Evolutionary conservation across 2,329 filamentous ascomycete species (phyloP).

Genomic region (Bretziella fagacearum): DNA sequence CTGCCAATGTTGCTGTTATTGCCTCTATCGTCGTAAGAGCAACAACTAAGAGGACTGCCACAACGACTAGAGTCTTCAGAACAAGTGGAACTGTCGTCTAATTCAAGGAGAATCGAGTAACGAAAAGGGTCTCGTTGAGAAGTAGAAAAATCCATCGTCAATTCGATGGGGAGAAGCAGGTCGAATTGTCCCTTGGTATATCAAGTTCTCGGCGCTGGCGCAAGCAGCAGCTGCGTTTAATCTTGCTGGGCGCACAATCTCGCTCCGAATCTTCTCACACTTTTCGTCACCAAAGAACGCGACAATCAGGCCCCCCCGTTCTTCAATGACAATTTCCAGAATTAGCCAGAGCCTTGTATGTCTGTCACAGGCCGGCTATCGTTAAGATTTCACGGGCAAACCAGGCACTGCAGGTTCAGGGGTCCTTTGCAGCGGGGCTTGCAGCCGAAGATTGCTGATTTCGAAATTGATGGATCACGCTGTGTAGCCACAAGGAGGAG

Average conservation of each 20-base stretch:
- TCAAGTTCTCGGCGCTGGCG: constrained; percentile 3
- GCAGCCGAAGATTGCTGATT: too few species aligned
- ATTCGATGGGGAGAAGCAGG: constrained; percentile 2
- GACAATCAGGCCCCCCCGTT: constrained; percentile 12
- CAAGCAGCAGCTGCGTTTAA: neutral
- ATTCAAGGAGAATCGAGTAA: constrained; percentile 12
- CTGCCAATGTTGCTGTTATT: constrained; percentile 5
- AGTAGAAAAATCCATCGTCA: constrained; percentile 9
- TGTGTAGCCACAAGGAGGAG: too few species aligned
- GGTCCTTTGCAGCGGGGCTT: neutral
- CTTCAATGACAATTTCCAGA: constrained; percentile 10
- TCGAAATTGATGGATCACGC: too few species aligned
- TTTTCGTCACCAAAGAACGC: constrained; percentile 6
- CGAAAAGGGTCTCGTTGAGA: constrained; percentile 11
- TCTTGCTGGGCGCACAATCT: neutral
- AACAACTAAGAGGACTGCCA: constrained; percentile 12
- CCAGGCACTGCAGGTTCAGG: neutral
- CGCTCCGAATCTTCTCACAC: neutral
- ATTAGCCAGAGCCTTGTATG: constrained; percentile 6
- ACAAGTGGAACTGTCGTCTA: constrained; percentile 12
- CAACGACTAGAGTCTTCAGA: constrained; percentile 13
- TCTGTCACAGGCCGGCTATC: constrained; percentile 7
- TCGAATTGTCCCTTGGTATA: constrained; percentile 7
- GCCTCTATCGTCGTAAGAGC: constrained; percentile 12
- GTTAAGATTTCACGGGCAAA: constrained; percentile 3